Evolutionary conservation across 495 filamentous ascomycete genomes (phyloP), one percentile per base, ranked within the genome.

Genomic region (Lasiosphaeria miniovina): DNA sequence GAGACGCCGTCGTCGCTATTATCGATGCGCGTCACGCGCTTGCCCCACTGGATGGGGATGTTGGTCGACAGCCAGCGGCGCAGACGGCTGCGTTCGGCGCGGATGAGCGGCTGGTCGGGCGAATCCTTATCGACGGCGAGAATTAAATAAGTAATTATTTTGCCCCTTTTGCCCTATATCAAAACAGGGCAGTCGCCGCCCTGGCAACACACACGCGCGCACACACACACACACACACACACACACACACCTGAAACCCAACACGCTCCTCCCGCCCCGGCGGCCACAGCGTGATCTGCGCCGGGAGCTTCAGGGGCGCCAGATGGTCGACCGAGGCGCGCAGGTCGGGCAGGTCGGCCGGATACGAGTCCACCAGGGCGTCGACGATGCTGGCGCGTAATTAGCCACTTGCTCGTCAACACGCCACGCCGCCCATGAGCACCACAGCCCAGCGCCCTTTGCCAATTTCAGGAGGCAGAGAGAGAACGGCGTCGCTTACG

Each of bases 1-100:
- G 65, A 65, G 9, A 72, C 66, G 0, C 34, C 50, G 6, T 61
- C 53, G 11, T 58, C 45, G 17, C 35, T 51, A 14, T 76, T 55
- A 54, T 69, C 66, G 41, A 72, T 61, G 9, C 61, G 54, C 12
- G 48, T 17, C 8, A 60, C 60, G 33, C 58, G 60, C 54, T 69
- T 73, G 46, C 55, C 63, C 15, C 61, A 71, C 46, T 68, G 68
- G 24, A 73, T 52, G 8, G 60, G 60, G 48, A 73, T 64, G 36
- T 67, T 60, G 36, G 59, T 63, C 17, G 48, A 52, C n/a, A 73
- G 33, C 68, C 66, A 71, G 4, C 63, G 52, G 15, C 65, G 54
- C 24, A 73, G 61, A 5, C 55, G 55, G 15, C 58, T n/a, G 4
- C 68, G 64, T 52, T 68, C 63, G n/a, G 70, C 70, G 32, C 70